Evolutionary conservation across 1,139 yeast species (phyloP).

Genomic region (Yamadazyma sp.): DNA sequence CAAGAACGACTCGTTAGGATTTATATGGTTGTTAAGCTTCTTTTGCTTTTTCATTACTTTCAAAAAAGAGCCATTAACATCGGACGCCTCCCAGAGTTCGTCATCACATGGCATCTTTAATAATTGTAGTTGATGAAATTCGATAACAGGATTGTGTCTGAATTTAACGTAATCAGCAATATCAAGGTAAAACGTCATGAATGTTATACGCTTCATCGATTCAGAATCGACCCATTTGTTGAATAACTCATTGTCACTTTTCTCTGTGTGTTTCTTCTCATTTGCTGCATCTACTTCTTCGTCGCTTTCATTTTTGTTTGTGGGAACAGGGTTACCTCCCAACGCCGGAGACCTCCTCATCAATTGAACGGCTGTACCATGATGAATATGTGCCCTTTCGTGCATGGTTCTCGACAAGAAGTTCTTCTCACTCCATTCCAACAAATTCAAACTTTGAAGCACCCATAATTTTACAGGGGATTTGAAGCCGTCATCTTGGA

Average conservation of each 20-base stretch:
- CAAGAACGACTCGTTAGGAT: constrained; percentile 32
- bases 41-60: constrained; percentile 40
- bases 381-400: constrained; percentile 76
- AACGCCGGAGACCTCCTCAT: constrained; percentile 70
- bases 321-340: constrained; percentile 58
- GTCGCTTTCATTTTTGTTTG: constrained; percentile 22
- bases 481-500: constrained; percentile 58
- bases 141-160: constrained; percentile 69
- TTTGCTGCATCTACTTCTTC: constrained; percentile 19
- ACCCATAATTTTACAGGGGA: constrained; percentile 68
- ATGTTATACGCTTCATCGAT: constrained; percentile 72
- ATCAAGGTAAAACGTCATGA: constrained; percentile 80
- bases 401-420: constrained; percentile 59
- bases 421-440: constrained; percentile 72
- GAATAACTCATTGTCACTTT: constrained; percentile 31
- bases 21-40: constrained; percentile 13
- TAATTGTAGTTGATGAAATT: constrained; percentile 73
- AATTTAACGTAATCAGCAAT: constrained; percentile 75
- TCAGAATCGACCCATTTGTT: constrained; percentile 75
- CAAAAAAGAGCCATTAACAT: constrained; percentile 40
- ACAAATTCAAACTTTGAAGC: constrained; percentile 59
- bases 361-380: constrained; percentile 74
- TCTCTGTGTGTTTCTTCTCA: constrained; percentile 14
- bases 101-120: constrained; percentile 73
- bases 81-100: constrained; percentile 62